Percentiles rank a stretch among this genome's conserved stretches.
Evolutionary conservation across 345 rosid species (phyloP).

Genomic region (Anacardium occidentale): DNA sequence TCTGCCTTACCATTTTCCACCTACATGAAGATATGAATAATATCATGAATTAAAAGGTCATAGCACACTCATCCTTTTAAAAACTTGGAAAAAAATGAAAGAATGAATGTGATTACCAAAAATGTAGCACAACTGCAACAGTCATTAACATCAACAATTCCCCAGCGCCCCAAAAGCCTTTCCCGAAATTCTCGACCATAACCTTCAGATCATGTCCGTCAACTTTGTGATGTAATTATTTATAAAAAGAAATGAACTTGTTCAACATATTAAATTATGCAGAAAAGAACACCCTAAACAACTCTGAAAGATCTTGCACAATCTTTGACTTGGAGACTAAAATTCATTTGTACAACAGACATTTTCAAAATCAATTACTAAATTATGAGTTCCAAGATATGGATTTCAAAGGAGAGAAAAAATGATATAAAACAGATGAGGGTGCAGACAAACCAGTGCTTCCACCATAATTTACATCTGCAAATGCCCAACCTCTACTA

Average conservation of each 20-base stretch:
- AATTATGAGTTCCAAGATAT: neutral
- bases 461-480: conserved; percentile 97
- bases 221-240: conserved; percentile 7
- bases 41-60: neutral
- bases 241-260: neutral
- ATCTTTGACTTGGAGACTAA: neutral
- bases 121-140: conserved; percentile 91
- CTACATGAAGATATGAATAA: conserved; percentile 37
- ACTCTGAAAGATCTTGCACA: neutral
- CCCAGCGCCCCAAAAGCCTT: conserved; percentile 73
- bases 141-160: conserved; percentile 92
- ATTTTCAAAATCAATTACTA: neutral
- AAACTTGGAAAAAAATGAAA: neutral
- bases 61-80: conserved; percentile 3
- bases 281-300: neutral
- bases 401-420: neutral
- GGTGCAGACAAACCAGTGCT: conserved; percentile 79
- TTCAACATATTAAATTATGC: conserved; percentile 6
- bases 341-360: neutral
- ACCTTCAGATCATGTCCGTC: conserved; percentile 47
- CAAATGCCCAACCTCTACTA: conserved; percentile 96
- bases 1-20: conserved; percentile 78
- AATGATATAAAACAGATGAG: neutral
- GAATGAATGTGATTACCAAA: conserved; percentile 50
- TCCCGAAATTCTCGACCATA: conserved; percentile 95